Percentiles rank a stretch among this genome's conserved stretches.
phyloP scores from a whole-genome alignment of 768 basidiomycete species.

The Sarcomyxa edulis region DNA sequence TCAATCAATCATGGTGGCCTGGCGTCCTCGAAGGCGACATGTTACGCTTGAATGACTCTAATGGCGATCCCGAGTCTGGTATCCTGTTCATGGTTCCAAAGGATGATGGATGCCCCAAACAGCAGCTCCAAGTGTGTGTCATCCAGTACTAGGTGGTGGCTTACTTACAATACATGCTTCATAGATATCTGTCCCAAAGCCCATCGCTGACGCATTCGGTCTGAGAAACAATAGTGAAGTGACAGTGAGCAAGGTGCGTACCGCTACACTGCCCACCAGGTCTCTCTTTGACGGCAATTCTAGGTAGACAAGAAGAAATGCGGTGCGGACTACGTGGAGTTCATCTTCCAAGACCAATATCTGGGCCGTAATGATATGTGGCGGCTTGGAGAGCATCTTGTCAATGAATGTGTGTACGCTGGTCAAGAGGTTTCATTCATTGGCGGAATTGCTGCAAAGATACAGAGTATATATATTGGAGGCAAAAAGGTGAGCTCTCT shows the following conservation, averaged over 20 bases:
- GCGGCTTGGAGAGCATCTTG: slow-evolving; percentile 79
- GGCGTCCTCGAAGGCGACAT: slow-evolving; percentile 77
- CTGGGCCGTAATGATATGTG: slow-evolving; percentile 97
- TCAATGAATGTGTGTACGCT: slow-evolving; percentile 74
- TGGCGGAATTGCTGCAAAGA: slow-evolving; percentile 76
- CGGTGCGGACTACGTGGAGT: slow-evolving; percentile 77
- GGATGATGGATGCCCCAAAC: slow-evolving; percentile 56
- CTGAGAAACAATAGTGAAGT: slow-evolving; percentile 73
- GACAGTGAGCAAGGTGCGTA: slow-evolving; percentile 66
- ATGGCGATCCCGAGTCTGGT: slow-evolving; percentile 30
- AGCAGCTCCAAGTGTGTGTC: slow-evolving; percentile 55
- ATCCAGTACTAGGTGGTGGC: neutral
- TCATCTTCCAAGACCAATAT: slow-evolving; percentile 93
- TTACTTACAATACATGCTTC: neutral
- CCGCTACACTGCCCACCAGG: neutral
- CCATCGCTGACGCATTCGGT: slow-evolving; percentile 66
- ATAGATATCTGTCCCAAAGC: slow-evolving; percentile 72
- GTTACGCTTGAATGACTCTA: slow-evolving; percentile 47
- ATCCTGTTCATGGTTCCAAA: slow-evolving; percentile 65
- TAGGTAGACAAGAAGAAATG: slow-evolving; percentile 65
- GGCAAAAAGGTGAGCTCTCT: slow-evolving; percentile 50
- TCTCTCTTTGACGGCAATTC: slow-evolving; percentile 10
- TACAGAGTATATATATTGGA: slow-evolving; percentile 70
- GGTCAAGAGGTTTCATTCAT: slow-evolving; percentile 86
- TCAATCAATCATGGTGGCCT: slow-evolving; percentile 75